phyloP scores from a whole-genome alignment of 805 yeast genomes.

The Kodamaea kaohsiungensis region DNA sequence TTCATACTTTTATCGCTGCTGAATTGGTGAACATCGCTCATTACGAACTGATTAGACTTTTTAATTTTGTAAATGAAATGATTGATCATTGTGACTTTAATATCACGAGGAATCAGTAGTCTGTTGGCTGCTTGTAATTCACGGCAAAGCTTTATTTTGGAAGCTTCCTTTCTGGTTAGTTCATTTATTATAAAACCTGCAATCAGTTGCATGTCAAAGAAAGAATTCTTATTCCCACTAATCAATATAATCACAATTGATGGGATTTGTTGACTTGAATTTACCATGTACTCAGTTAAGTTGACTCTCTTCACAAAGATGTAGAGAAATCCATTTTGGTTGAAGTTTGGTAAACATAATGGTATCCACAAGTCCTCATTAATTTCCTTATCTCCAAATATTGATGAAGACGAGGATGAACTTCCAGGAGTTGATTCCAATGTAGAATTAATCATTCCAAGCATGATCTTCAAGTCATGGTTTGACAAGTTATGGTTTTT shows the following conservation, averaged over 20 bases:
- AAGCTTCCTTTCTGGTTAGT: constrained; percentile 22
- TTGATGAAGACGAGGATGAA: neutral
- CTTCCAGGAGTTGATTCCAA: constrained; percentile 21
- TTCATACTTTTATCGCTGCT: constrained; percentile 21
- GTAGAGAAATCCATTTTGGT: constrained; percentile 83
- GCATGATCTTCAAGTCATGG: constrained; percentile 73
- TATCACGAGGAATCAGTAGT: constrained; percentile 23
- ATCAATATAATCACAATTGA: constrained; percentile 40
- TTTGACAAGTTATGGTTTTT: constrained; percentile 76
- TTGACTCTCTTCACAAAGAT: constrained; percentile 60
- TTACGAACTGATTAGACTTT: constrained; percentile 63
- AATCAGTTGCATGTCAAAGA: constrained; percentile 69
- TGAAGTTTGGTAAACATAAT: constrained; percentile 86
- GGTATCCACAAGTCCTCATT: constrained; percentile 91
- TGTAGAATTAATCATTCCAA: constrained; percentile 66
- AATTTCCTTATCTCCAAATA: constrained; percentile 18
- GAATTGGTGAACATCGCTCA: constrained; percentile 33
- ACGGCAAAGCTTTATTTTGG: constrained; percentile 21
- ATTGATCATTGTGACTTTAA: constrained; percentile 46
- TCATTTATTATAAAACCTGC: constrained; percentile 50
- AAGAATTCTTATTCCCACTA: constrained; percentile 75
- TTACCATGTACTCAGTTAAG: constrained; percentile 19
- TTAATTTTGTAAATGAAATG: constrained; percentile 84
- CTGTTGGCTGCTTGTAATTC: constrained; percentile 23
- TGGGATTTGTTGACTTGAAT: constrained; percentile 26